Base-by-base conservation (phyloP, 2,329 filamentous ascomycete genomes). In the Knoxdaviesia capensis region DNA sequence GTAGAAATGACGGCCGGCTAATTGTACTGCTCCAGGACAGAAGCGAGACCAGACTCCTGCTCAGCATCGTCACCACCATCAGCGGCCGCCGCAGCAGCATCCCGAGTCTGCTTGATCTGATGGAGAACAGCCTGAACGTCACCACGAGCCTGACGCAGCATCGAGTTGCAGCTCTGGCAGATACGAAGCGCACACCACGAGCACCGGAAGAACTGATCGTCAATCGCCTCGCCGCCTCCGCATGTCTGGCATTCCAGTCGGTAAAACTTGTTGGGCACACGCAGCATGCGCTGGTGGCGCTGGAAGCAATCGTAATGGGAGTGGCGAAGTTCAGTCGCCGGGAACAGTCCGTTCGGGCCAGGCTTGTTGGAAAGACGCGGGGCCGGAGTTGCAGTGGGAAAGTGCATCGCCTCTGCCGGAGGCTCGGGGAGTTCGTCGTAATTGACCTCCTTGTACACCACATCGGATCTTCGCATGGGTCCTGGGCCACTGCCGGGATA, bases 231-330 rank as follows among this genome's bases (percentile, higher is more conserved):
- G 5, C 41, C 44, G 9, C 37, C 39, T 10, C 39, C 20, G 53
- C 71, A 75, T 4, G 64, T 60, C 53, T 71, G 66, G 52, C 71
- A 75, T 7, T 65, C 59, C 20, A 74, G 57, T 2, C 69, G 60
- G 50, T 71, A 67, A 49, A 62, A 52, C 39, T 51, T 54, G 52
- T 74, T 74, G 45, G 56, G 55, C 42, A 63, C 61, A 34, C 60
- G 54, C 42, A 64, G 59, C 64, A 74, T 68, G 39, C 54, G 59
- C 39, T 52, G 52, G 51, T 75, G 71, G 4, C 53, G 52, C 36
- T 63, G 61, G 44, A 66, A 60, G 53, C 71, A 75, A 44, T 55
- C 49, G 47, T 61, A 61, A 46, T 64, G 61, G 1, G 57, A 55
- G 39, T 65, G 58, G 41, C 55, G 58, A n/a, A 72, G 53, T 2